Conservation (phyloP, 2,329 filamentous ascomycete species). For the Ascochyta clinopodiicola region DNA sequence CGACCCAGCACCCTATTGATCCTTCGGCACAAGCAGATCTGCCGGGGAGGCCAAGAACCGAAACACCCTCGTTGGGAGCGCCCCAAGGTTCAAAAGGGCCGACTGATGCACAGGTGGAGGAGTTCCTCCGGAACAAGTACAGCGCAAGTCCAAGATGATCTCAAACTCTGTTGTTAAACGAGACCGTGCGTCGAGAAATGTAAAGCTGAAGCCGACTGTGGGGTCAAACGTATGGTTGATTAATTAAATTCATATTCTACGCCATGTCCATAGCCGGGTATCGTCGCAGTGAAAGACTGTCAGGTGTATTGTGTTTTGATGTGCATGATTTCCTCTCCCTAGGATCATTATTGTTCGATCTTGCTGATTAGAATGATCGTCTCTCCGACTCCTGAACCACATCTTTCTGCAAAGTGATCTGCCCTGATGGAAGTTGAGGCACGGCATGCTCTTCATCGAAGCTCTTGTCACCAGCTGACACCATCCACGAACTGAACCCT, state of each 20-base stretch:
- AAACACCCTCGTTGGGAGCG: neutral
- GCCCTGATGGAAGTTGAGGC: conserved; percentile 14
- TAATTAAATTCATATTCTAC: conserved; percentile 7
- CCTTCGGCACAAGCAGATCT: conserved; percentile 6
- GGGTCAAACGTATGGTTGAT: neutral
- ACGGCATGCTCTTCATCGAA: conserved; percentile 32
- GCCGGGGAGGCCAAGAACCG: neutral
- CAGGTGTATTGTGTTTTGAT: neutral
- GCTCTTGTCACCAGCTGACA: conserved; percentile 35
- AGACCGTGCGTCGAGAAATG: neutral
- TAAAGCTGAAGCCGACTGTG: neutral
- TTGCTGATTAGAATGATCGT: conserved; percentile 6
- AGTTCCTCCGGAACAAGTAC: conserved; percentile 29
- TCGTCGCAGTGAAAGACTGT: conserved; percentile 9
- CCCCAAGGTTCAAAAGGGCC: conserved; percentile 10
- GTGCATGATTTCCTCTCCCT: neutral
- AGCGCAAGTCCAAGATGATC: conserved; percentile 18
- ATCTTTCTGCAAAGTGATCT: conserved; percentile 39
- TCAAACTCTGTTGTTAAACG: neutral
- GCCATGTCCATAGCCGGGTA: conserved; percentile 11
- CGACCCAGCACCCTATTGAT: conserved; percentile 8
- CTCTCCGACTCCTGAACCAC: conserved; percentile 30
- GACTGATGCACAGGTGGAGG: conserved; percentile 29
- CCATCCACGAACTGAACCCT: conserved; percentile 37
- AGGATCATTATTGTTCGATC: neutral